Evolutionary conservation across 2,329 filamentous ascomycete species (phyloP).

Genomic region (Exophiala lecanii-corni): DNA sequence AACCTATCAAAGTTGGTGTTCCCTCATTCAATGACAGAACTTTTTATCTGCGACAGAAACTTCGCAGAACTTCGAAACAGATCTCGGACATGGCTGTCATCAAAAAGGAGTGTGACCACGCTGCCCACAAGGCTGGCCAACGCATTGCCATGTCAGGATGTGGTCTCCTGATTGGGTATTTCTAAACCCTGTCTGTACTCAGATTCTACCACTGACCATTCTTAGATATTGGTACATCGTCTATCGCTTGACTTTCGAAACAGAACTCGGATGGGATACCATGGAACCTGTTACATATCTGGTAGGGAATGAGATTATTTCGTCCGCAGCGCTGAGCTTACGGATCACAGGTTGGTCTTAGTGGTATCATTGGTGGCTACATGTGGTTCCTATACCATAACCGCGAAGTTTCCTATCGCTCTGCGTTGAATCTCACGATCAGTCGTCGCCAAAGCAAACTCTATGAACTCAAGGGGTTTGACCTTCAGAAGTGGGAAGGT

Average conservation of each 20-base stretch:
- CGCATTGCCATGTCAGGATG: slow-evolving; percentile 77
- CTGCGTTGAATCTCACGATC: slow-evolving; percentile 82
- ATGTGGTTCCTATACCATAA: slow-evolving; percentile 93
- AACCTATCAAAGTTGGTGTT: slow-evolving; percentile 71
- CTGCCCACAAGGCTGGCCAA: slow-evolving; percentile 74
- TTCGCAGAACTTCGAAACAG: slow-evolving; percentile 65
- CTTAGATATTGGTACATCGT: slow-evolving; percentile 71
- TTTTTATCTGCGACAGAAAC: slow-evolving; percentile 72
- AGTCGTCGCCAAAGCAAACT: slow-evolving; percentile 70
- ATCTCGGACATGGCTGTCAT: slow-evolving; percentile 67
- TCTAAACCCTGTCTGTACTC: no score
- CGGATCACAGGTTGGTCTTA: slow-evolving; percentile 58
- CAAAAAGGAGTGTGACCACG: slow-evolving; percentile 73
- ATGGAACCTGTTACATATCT: slow-evolving; percentile 76
- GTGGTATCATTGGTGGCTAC: slow-evolving; percentile 82
- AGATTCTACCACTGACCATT: no score
- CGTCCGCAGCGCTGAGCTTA: neutral
- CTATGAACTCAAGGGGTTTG: slow-evolving; percentile 71
- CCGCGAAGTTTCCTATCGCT: slow-evolving; percentile 79
- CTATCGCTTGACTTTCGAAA: slow-evolving; percentile 64
- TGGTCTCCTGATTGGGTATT: slow-evolving; percentile 55
- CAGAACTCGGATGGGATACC: slow-evolving; percentile 76
- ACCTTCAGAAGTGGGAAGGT: slow-evolving; percentile 70
- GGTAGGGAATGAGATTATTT: neutral
- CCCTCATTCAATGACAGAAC: slow-evolving; percentile 89